These are phyloP conservation scores for Xerocomellus dryophilus DNA, from an alignment of 768 basidiomycete species.

Conservation along the genomic window DNA sequence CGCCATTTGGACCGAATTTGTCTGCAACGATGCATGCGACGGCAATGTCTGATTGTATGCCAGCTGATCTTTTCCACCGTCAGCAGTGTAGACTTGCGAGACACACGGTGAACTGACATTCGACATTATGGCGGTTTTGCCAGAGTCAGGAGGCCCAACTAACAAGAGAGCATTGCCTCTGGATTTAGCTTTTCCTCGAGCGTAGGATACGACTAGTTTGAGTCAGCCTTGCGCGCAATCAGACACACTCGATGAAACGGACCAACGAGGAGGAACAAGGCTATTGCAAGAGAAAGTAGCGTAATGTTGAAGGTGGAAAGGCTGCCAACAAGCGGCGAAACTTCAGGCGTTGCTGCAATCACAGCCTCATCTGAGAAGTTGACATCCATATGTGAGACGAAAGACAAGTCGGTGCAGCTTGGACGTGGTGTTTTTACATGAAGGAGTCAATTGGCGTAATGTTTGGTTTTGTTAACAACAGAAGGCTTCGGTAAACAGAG, in stretches of 20 bases:
- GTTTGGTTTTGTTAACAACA: conserved; percentile 21
- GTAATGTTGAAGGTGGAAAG: conserved; percentile 41
- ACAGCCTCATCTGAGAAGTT: conserved; percentile 4
- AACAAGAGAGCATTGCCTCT: conserved; percentile 65
- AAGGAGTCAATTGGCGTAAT: not conserved
- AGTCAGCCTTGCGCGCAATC: conserved; percentile 15
- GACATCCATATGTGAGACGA: conserved; percentile 13
- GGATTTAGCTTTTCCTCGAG: conserved; percentile 41
- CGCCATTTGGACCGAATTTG: conserved; percentile 51
- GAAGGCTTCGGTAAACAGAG: conserved; percentile 6
- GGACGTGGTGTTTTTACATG: not conserved
- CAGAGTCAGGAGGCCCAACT: conserved; percentile 72
- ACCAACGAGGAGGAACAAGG: conserved; percentile 45
- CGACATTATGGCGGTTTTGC: conserved; percentile 78
- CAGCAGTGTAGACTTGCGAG: conserved; percentile 2
- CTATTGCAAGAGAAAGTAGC: conserved; percentile 43
- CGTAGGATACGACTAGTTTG: conserved; percentile 39
- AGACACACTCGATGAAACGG: conserved; percentile 19
- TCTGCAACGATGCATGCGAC: conserved; percentile 77
- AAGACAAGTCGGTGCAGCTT: not conserved
- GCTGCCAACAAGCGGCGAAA: conserved; percentile 33
- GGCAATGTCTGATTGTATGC: conserved; percentile 60
- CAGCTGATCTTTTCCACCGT: conserved; percentile 44
- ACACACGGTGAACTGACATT: conserved; percentile 44
- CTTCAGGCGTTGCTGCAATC: conserved; percentile 31